Evolutionary conservation across 208 protist species (phyloP), one percentile per base, ranked within the genome.

Genomic region (Crithidia thermophila): DNA sequence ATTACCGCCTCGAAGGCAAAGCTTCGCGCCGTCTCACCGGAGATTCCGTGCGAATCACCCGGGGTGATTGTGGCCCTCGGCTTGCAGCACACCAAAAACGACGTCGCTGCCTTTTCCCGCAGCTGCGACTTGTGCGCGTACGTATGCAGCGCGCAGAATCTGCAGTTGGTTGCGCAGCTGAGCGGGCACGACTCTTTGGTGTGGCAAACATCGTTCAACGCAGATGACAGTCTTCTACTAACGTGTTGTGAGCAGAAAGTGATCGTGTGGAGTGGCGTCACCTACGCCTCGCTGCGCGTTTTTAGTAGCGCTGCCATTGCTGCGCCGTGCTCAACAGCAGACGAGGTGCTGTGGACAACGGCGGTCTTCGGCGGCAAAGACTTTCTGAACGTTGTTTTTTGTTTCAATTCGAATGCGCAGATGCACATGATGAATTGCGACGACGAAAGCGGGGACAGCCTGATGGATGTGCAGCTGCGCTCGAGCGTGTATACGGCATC

Each of bases 171-270:
- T 14, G 72, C 50, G 25, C 59, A 65, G 61, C 72, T 91, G 18
- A 58, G 61, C 33, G 82, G 79, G 13, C 79, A 91, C 62, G 51
- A 79, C 25, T 73, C 73, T 11, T 52, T 87, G 27, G 80, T 88
- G 28, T 84, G 75, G 86, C 62, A 82, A 39, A 59, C 59, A 37
- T 61, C 57, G n/a, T 88, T 82, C 64, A 84, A 59, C 53, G 63
- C 49, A 13, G 69, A 81, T 30, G 79, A 88, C 53, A 73, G 51
- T 14, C 28, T 74, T 39, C 57, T 91, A 39, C 36, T 88, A 20
- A 85, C 86, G 11, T 74, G 70, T n/a, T 88, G 82, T 56, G 77
- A 87, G 60, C 21, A 62, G n/a, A 80, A 77, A 33, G 60, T 87
- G 13, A 82, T 84, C n/a, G 31, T 88, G 51, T 91, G 80, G 82